Evolutionary conservation across 768 basidiomycete genomes (phyloP), one percentile per base, ranked within the genome.

Genomic region (Mrakia gelida): DNA sequence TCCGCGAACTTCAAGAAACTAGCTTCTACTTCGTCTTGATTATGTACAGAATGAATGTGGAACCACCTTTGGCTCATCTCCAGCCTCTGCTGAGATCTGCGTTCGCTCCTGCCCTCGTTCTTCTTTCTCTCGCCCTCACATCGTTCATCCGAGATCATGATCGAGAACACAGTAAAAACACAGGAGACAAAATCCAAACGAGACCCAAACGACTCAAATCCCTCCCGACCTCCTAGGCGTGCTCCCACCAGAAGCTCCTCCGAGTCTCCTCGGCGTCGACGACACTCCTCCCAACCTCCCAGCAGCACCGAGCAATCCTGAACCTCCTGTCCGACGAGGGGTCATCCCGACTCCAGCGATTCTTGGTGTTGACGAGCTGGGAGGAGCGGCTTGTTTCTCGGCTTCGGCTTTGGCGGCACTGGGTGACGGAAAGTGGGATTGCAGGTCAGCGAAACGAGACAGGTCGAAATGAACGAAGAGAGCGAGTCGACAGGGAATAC

Each of bases 401-500:
- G 81, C 80, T 79, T 82, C 81, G 4, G 82, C 81, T 54, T 83
- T 80, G 45, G 83, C 83, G 38, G 81, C 82, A 43, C 84, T 85
- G 56, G 10, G 21, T 23, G 23, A n/a, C 9, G 54, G 21, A 30
- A 49, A 71, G 26, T 28, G 52, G 11, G 21, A 18, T 15, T 1
- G 28, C 18, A 16, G 28, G 16, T 6, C 16, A 61, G 28, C 13
- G 43, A 62, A 15, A 15, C 21, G 23, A 45, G 34, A 45, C 61
- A 11, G 1, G 34, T n/a, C 26, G 61, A 45, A 43, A 45, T 10
- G 45, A 45, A 15, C 45, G 45, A 45, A 1, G 45, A 45, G 45
- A 45, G 11, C 11, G 45, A 49, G n/a, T n/a, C n/a, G 43, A n/a
- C 23, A 16, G 26, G 16, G 45, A 23, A 8, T 2, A 82, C 83